Base-by-base conservation (phyloP, 1,284 basidiomycete species). In the Ceraceosorus bombacis region DNA sequence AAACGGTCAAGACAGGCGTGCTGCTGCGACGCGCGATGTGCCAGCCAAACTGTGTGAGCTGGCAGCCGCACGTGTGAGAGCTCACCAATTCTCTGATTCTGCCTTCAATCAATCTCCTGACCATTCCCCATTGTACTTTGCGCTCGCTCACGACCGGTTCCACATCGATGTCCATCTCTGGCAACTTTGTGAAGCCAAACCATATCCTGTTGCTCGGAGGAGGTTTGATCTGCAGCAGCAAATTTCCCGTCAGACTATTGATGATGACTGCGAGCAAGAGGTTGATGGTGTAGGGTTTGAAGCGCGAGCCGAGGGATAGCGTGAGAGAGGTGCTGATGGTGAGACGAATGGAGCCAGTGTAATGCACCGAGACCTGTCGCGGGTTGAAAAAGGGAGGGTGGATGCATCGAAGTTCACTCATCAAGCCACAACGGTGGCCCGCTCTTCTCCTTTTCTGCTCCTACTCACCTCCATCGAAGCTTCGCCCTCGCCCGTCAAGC, bases 111-210 rank as follows among this genome's bases (percentile, higher is more conserved):
- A 88, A 88, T 63, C 87, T 85, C 49, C 91, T 81, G 54, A 97
- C 88, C 86, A 95, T 88, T 53, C 86, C 83, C 90, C 90, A 94
- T 27, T 90, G 91, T 66, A 94, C 88, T 78, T 92, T 88, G 9
- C 81, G 83, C 72, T 91, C 89, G 78, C 88, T 90, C 70, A 97
- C 90, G 60, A 96, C 87, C 0, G 94, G 93, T 77, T 93, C 88
- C 58, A 97, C 87, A 65, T 86, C 84, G 68, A 97, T 80, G 37
- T 89, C 87, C 83, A 97, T 88, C 74, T 85, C 85, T 0, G 95
- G 94, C 79, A 86, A 84, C 64, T 87, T 82, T n/a, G 92, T 95
- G 77, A 98, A 98, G 0, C 90, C 92, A 79, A 93, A 98, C 95
- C 94, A 98, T 59, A 98, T 83, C 41, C 94, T 87, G 76, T 89